Percentiles rank a stretch among this genome's conserved stretches.
Conservation (phyloP, 2,329 filamentous ascomycete genomes). For the Colletotrichum sp. region DNA sequence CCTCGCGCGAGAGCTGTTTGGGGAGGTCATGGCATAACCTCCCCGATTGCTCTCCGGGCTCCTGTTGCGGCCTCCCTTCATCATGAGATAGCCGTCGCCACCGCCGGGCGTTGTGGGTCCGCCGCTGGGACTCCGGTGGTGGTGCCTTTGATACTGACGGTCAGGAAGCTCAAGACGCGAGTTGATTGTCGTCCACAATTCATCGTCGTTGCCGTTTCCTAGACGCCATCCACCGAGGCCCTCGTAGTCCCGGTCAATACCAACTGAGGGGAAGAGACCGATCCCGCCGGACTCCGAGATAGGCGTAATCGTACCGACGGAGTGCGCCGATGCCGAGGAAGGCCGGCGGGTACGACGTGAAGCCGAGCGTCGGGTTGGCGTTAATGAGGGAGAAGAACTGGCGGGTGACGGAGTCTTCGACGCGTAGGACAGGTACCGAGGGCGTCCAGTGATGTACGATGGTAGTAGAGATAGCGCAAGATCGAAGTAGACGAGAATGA, state of each 20-base stretch:
- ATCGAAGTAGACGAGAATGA: slow-evolving; percentile 68
- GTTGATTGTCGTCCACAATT: slow-evolving; percentile 57
- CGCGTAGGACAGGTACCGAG: slow-evolving; percentile 32
- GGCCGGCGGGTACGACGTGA: slow-evolving; percentile 11
- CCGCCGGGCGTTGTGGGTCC: slow-evolving; percentile 41
- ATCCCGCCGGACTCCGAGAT: slow-evolving; percentile 35
- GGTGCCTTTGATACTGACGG: slow-evolving; percentile 42
- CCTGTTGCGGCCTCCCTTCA: slow-evolving; percentile 42
- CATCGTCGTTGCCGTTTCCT: slow-evolving; percentile 45
- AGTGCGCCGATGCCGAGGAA: slow-evolving; percentile 1
- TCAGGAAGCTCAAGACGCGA: slow-evolving; percentile 56
- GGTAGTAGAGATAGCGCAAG: slow-evolving; percentile 63
- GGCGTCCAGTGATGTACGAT: slow-evolving; percentile 54
- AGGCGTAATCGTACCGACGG: slow-evolving; percentile 19
- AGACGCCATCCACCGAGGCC: slow-evolving; percentile 65
- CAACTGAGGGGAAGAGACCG: slow-evolving; percentile 51
- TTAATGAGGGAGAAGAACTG: slow-evolving; percentile 22
- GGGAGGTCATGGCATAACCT: slow-evolving; percentile 32
- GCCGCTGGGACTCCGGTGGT: slow-evolving; percentile 46
- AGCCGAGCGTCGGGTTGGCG: slow-evolving; percentile 11
- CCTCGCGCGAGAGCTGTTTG: slow-evolving; percentile 54
- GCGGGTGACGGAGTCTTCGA: slow-evolving; percentile 25
- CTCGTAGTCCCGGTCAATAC: slow-evolving; percentile 62
- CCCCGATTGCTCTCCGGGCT: slow-evolving; percentile 36
- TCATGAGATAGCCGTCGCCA: slow-evolving; percentile 48